A percentile compares a stretch with the other conserved stretches of the same genome.
Evolutionary conservation across 495 filamentous ascomycete species (phyloP).

Genomic region (Hyaloscypha bicolor): DNA sequence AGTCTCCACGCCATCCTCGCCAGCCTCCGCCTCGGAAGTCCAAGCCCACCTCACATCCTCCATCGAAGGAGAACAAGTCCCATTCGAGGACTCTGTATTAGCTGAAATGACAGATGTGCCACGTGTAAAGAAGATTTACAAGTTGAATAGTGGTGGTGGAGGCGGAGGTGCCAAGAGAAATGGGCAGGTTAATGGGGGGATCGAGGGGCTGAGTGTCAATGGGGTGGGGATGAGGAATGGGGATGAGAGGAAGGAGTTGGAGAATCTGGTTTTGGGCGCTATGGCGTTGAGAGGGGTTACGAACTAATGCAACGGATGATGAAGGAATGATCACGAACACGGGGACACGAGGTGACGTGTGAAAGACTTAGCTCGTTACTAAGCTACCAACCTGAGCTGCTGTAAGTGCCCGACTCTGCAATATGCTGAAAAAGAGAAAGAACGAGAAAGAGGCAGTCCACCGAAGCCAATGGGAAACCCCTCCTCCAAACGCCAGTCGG

Average conservation of each 20-base stretch:
- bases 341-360: background rate
- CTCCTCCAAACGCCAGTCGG: too few relatives aligned
- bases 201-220: background rate
- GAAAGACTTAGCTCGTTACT: background rate
- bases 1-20: constrained; percentile 45
- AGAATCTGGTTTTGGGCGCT: constrained; percentile 63
- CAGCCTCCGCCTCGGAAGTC: constrained; percentile 53
- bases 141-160: constrained; percentile 59
- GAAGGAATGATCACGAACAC: background rate
- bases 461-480: too few relatives aligned
- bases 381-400: background rate
- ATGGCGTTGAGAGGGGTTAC: constrained; percentile 69
- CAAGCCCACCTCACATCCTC: constrained; percentile 59
- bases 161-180: constrained; percentile 19
- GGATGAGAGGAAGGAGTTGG: constrained; percentile 52
- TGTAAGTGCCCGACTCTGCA: background rate
- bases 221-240: background rate
- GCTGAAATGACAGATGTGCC: constrained; percentile 59
- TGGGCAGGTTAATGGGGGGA: constrained; percentile 20
- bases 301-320: constrained; percentile 22
- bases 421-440: background rate
- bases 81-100: constrained; percentile 66
- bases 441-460: background rate
- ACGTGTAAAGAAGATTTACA: constrained; percentile 82
- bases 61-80: constrained; percentile 63